Evolutionary conservation across 1,139 yeast species (phyloP), one percentile per base, ranked within the genome.

Genomic region (Zygoascus sp.): DNA sequence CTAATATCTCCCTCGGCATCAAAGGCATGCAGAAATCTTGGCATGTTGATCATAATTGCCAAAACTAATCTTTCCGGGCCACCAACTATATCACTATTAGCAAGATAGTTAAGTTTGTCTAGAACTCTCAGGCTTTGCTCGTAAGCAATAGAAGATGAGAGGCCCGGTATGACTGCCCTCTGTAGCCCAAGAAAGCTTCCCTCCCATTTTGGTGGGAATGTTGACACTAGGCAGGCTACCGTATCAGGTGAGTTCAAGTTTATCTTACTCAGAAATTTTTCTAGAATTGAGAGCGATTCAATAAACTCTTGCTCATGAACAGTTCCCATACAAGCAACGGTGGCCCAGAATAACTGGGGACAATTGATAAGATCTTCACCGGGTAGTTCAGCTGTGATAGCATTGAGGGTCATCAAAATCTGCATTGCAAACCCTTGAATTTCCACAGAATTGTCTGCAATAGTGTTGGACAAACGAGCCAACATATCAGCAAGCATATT

Each of bases 391-490:
- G 95, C 94, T 0, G 94, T 84, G 15, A 89, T 81, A 0, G 97
- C 96, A 67, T 90, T 88, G 56, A 92, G 67, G 0, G 98, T 92
- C 97, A 90, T 90, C 53, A 94, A 69, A 48, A 92, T 92, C 67
- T 94, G 98, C 94, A 94, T 86, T 0, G 97, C 84, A 66, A 94
- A 94, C 0, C 97, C 97, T 66, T 92, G 98, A 42, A 92, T 90
- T 58, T 92, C 98, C 1, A 77, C 71, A 9, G 89, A 80, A 36
- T 81, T 87, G 63, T 94, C 99, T 0, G 97, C 81, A 13, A 94
- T 83, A 0, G 99, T 94, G 57, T 89, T 90, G 0, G 97, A 88
- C 39, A 94, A 73, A 50, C 99, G 76, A 47, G 92, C 96, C 27
- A 94, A 72, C 96, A 94, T 88, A 66, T 90, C 97, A 45, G 88